Percentiles rank a stretch among this genome's conserved stretches.
phyloP scores from a whole-genome alignment of 495 filamentous ascomycete species.

The Lophiotrema nucula region DNA sequence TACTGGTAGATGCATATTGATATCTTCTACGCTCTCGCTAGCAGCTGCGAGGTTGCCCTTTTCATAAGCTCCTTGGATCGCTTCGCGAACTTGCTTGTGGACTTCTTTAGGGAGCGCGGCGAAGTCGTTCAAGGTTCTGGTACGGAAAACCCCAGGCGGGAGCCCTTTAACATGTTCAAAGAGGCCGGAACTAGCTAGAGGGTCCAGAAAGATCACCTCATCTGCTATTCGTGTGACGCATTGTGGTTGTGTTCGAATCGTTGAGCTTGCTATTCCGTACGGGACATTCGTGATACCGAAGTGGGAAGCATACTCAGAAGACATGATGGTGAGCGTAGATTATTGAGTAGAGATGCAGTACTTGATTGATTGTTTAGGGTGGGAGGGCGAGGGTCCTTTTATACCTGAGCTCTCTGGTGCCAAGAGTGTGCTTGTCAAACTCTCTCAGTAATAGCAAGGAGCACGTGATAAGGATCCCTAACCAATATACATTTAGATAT shows the following conservation, averaged over 20 bases:
- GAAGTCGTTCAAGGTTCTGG: conserved; percentile 21
- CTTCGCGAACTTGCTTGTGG: conserved; percentile 7
- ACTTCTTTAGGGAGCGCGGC: conserved; percentile 20
- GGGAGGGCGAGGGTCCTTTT: no score
- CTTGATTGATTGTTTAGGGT: no score
- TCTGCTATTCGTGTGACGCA: conserved; percentile 14
- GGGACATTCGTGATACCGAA: conserved; percentile 21
- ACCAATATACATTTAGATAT: no score
- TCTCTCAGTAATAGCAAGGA: no score
- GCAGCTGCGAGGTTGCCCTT: not conserved
- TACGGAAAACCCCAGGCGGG: not conserved
- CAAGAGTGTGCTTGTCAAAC: no score
- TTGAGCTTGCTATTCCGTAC: conserved; percentile 18
- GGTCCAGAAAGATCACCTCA: conserved; percentile 11
- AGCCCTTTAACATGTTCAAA: not conserved
- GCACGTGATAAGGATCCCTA: no score
- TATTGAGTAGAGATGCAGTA: no score
- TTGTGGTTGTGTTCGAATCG: conserved; percentile 1
- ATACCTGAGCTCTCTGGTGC: no score
- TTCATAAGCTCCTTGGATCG: conserved; percentile 12
- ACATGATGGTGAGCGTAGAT: no score
- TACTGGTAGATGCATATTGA: conserved; percentile 35
- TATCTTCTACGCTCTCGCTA: conserved; percentile 7
- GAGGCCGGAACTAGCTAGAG: not conserved
- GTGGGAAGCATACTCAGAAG: conserved; percentile 9